phyloP scores from a whole-genome alignment of 139 green algal species.

The Medakamo hakoo region DNA sequence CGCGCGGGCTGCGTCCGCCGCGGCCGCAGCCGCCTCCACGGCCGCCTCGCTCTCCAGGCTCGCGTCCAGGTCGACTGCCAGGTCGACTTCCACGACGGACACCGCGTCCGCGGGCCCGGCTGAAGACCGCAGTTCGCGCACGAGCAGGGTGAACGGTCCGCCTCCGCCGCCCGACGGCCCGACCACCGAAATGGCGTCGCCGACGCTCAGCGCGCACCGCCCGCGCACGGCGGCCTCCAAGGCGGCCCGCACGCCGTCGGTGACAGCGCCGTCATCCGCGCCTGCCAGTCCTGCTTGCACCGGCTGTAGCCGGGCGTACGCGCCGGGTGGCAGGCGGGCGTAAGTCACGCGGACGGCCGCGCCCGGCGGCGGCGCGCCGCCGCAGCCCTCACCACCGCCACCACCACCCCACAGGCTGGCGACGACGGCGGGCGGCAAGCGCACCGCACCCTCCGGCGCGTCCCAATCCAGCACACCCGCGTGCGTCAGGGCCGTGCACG shows the following conservation, averaged over 20 bases:
- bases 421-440: not conserved
- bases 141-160: too few species aligned
- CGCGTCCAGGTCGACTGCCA: not conserved
- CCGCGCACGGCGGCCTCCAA: not conserved
- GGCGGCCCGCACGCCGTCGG: not conserved
- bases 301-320: not conserved
- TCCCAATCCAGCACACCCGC: not conserved
- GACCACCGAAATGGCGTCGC: not conserved
- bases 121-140: too few species aligned
- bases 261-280: not conserved
- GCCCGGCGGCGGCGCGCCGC: too few species aligned
- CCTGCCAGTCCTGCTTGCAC: too few species aligned
- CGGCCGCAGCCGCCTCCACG: not conserved
- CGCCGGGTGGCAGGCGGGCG: not conserved
- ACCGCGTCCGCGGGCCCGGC: not conserved
- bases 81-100: not conserved
- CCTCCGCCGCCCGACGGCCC: too few species aligned
- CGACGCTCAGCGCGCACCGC: not conserved
- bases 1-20: not conserved
- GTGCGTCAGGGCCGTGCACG: not conserved
- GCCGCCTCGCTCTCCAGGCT: not conserved
- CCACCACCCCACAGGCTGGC: not conserved
- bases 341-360: not conserved
- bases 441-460: not conserved
- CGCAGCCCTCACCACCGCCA: not conserved